Evolutionary conservation across 1,284 basidiomycete species (phyloP), one percentile per base, ranked within the genome.

Genomic region (Malassezia furfur): DNA sequence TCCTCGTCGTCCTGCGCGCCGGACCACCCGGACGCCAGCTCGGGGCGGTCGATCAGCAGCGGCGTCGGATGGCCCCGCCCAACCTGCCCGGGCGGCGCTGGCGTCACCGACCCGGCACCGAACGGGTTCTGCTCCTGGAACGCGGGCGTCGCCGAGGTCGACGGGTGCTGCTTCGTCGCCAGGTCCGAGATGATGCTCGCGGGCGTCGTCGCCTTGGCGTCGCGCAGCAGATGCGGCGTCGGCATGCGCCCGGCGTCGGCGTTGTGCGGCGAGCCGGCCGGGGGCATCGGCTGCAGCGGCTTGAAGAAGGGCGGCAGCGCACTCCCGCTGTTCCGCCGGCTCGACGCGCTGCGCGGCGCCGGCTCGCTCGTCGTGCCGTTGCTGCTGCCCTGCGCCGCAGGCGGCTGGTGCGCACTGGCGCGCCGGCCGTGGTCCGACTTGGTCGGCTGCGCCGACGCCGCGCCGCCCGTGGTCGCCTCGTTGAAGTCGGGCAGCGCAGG

Each of bases 121-220:
- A 72, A 72, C 11, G 69, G 69, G 47, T 70, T 61, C 39, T 65
- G 65, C 45, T 65, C 54, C 44, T 67, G 63, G 30, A 50, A 14
- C 59, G 50, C n/a, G 44, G 54, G n/a, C 61, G 38, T n/a, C 48
- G 35, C 32, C 52, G 46, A n/a, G 28, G 59, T 5, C 54, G 62
- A 43, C 37, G 57, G 54, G 11, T 57, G 56, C 11, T 63, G 64
- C 48, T 70, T 72, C 35, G 68, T 68, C 31, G 68, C 67, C 48
- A 74, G 50, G 48, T 74, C 72, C n/a, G 67, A 69, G 35, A 74
- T 74, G 66, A 74, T 74, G 59, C 72, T 74, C 45, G 71, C 65
- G 56, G 50, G 63, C 40, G 30, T 22, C 34, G 32, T 19, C 22
- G 28, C 12, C 15, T 32, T 36, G n/a, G 28, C 28, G 28, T 30